phyloP scores from a whole-genome alignment of 1,284 basidiomycete genomes.

The Ganoderma leucocontextum region DNA sequence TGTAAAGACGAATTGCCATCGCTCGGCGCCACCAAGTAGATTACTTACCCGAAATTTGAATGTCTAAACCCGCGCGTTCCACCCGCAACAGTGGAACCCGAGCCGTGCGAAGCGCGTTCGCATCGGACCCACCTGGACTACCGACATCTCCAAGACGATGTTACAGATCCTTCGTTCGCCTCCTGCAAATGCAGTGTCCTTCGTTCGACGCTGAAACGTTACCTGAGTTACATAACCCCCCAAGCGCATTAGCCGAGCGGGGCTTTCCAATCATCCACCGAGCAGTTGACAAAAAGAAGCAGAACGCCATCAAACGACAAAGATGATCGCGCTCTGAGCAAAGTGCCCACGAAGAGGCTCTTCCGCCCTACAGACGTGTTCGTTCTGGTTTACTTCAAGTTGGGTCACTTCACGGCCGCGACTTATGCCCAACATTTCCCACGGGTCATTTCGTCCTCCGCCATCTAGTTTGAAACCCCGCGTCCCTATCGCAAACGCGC shows the following conservation, averaged over 20 bases:
- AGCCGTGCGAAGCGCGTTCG: neutral
- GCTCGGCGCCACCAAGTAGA: neutral
- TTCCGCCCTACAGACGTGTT: neutral
- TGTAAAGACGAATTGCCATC: neutral
- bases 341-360: neutral
- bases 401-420: too few species aligned
- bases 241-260: neutral
- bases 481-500: neutral
- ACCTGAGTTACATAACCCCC: neutral
- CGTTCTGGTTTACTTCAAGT: too few species aligned
- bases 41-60: neutral
- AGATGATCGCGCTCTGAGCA: neutral
- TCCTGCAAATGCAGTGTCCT: neutral
- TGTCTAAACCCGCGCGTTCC: neutral
- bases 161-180: constrained; percentile 7
- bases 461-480: neutral
- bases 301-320: neutral
- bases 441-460: constrained; percentile 1
- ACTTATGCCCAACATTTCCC: constrained; percentile 3
- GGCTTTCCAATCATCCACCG: neutral
- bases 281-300: neutral
- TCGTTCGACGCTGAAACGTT: neutral
- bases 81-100: neutral
- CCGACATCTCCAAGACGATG: constrained; percentile 12
- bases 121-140: neutral